A percentile compares a stretch with the other conserved stretches of the same genome.
These are phyloP conservation scores for Maudiozyma humilis DNA, from an alignment of 1,139 yeast species.

Conservation along the genomic window DNA sequence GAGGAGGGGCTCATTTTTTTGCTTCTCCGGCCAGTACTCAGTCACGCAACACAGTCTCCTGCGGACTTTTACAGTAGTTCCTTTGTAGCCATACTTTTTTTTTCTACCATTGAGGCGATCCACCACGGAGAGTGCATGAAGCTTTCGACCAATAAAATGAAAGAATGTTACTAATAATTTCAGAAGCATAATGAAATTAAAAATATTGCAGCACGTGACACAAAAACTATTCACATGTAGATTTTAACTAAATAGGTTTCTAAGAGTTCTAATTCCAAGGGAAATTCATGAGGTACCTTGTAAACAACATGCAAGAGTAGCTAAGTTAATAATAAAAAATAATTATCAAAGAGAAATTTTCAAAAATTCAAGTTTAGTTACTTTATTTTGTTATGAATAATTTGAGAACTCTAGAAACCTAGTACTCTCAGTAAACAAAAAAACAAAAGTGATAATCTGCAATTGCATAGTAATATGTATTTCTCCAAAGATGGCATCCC, in stretches of 20 bases:
- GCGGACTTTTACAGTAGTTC: not conserved
- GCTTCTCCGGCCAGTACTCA: not conserved
- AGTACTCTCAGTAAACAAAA: constrained; percentile 1
- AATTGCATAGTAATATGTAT: not conserved
- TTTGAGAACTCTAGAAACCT: not conserved
- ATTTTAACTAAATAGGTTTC: not conserved
- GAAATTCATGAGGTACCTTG: no score
- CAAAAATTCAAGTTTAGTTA: not conserved
- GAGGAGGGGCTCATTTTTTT: not conserved
- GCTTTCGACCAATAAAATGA: constrained; percentile 6
- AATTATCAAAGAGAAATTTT: no score
- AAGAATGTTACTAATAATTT: constrained; percentile 7
- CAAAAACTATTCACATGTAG: not conserved
- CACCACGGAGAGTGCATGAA: not conserved
- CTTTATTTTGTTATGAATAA: not conserved
- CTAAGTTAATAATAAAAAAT: no score
- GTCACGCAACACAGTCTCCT: not conserved
- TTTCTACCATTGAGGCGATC: not conserved
- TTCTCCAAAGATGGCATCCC: not conserved
- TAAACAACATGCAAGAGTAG: no score
- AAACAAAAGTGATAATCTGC: constrained; percentile 1
- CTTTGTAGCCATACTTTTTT: not conserved
- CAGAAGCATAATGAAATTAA: no score
- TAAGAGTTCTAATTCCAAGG: no score
- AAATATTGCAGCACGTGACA: not conserved